A percentile compares a stretch with the other conserved stretches of the same genome.
Evolutionary conservation across 257 asterid species (phyloP).

Genomic region (Solanum paucissectum): DNA sequence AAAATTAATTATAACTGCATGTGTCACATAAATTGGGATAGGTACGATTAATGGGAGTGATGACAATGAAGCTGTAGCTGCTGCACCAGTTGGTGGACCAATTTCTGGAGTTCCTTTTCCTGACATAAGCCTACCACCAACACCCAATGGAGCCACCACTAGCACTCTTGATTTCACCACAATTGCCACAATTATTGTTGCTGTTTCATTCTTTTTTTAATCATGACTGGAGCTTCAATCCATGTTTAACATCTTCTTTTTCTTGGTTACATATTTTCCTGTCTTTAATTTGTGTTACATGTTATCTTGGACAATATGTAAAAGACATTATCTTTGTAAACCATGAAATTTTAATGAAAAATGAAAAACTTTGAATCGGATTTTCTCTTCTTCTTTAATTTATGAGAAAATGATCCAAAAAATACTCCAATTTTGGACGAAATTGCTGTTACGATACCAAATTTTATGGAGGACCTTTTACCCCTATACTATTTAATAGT

Average conservation of each 20-base stretch:
- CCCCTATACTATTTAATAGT: no score
- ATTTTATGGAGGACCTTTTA: no score
- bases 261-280: neutral
- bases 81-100: conserved; percentile 54
- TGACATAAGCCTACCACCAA: conserved; percentile 5
- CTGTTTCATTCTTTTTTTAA: conserved; percentile 29
- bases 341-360: neutral
- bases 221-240: neutral
- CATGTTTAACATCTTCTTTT: neutral
- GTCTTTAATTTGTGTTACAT: neutral
- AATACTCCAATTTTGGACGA: no score
- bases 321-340: neutral
- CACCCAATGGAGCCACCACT: conserved; percentile 14
- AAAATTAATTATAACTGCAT: neutral
- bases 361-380: neutral
- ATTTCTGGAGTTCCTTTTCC: conserved; percentile 21
- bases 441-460: no score
- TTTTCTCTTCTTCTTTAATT: neutral
- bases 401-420: neutral
- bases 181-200: conserved; percentile 11
- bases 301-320: neutral
- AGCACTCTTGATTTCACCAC: conserved; percentile 1
- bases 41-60: conserved; percentile 2
- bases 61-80: neutral
- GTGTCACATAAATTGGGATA: neutral